Evolutionary conservation across 257 asterid species (phyloP), one percentile per base, ranked within the genome.

Genomic region (Nicotiana paniculata): DNA sequence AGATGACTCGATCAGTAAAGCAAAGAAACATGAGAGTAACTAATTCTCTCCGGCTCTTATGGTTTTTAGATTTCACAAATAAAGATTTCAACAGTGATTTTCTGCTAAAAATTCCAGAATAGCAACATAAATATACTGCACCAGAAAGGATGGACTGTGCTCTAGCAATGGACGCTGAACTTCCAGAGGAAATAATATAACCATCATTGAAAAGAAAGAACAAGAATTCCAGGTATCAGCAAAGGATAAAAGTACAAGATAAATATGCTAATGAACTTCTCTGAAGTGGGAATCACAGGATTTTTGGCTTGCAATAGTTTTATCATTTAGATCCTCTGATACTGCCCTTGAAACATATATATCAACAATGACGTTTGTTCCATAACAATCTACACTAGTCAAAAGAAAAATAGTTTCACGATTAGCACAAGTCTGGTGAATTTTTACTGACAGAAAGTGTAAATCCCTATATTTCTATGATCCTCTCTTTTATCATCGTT

Each of bases 91-190:
- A 21, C 24, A 21, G 24, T 21, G 24, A 21, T 21, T 21, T 21
- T 21, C 24, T 21, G 24, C 24, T 21, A 21, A 21, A 21, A 1
- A 39, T 39, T 39, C 48, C 72, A 81, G 82, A 81, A 75, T 39
- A 88, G 77, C 65, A 82, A 79, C 81, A 82, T 78, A 72, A 75
- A 66, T 65, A 81, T 77, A 82, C 81, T 81, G 85, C 83, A 96
- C 99, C 97, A 72, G 97, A 91, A 84, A 96, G 97, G 82, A 94
- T 84, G 74, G 98, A 92, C 58, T 88, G 85, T 69, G 96, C 97
- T 84, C 87, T 86, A 46, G 92, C 90, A 72, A 70, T 89, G 83
- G 95, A 92, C 74, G 88, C 97, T 21, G 88, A 82, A 82, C 86
- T 86, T 87, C 99, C 98, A 55, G 98, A 94, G 81, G 97, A 91